A percentile compares a stretch with the other conserved stretches of the same genome.
Conservation (phyloP, 1,284 basidiomycete genomes). For the Sporisorium scitamineum region DNA sequence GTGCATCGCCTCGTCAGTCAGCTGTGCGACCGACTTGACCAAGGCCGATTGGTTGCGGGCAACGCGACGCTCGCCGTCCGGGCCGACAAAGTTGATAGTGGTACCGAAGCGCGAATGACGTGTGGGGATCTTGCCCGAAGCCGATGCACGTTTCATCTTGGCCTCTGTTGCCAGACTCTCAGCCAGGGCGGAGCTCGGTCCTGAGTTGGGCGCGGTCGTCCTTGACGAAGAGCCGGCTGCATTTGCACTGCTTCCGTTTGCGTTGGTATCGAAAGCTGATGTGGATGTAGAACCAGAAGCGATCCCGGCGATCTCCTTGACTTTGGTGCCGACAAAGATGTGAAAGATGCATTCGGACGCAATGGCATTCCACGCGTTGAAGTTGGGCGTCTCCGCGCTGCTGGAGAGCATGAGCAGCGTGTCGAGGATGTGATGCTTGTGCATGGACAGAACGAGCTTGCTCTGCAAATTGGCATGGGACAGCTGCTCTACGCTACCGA, state of each 20-base stretch:
- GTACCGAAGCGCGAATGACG: constrained; percentile 68
- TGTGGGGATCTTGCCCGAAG: constrained; percentile 28
- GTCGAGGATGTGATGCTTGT: constrained; percentile 59
- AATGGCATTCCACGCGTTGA: constrained; percentile 63
- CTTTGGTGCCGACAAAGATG: constrained; percentile 58
- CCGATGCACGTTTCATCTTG: constrained; percentile 42
- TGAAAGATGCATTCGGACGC: constrained; percentile 66
- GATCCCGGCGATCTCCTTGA: constrained; percentile 40
- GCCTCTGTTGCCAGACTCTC: constrained; percentile 57
- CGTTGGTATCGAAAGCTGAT: neutral
- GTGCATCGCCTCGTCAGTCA: constrained; percentile 53
- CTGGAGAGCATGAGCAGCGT: constrained; percentile 66
- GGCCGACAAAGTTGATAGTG: constrained; percentile 62
- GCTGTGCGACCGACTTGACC: constrained; percentile 56
- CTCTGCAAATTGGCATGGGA: constrained; percentile 64
- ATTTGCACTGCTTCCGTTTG: neutral
- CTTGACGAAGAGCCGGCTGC: constrained; percentile 6
- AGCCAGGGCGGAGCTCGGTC: constrained; percentile 32
- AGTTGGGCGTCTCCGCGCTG: constrained; percentile 60
- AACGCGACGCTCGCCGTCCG: constrained; percentile 58
- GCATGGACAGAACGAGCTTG: constrained; percentile 58
- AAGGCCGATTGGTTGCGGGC: constrained; percentile 57
- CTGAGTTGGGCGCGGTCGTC: constrained; percentile 1
- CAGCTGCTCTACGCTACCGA: constrained; percentile 54
- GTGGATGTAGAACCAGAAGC: neutral